Evolutionary conservation across 306 rosid genomes (phyloP).

Genomic region (Vachellia pachyceras): DNA sequence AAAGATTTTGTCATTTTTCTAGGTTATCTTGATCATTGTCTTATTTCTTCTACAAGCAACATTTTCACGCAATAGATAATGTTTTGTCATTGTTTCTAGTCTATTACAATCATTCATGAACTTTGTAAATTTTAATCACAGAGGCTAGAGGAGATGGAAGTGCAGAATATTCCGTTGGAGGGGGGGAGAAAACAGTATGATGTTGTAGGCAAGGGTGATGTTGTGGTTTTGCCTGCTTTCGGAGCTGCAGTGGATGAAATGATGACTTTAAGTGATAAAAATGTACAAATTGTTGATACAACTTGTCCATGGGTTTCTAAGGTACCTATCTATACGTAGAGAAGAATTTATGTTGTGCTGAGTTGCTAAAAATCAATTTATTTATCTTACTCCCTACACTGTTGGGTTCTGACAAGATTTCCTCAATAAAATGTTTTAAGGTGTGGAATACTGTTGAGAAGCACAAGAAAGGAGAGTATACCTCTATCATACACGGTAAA

Average conservation of each 20-base stretch:
- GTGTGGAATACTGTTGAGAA: conserved; percentile 94
- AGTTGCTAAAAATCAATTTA: conserved; percentile 21
- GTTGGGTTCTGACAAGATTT: conserved; percentile 34
- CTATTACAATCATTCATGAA: not conserved
- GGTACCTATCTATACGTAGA: conserved; percentile 50
- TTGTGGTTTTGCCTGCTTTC: conserved; percentile 96
- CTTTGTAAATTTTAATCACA: conserved; percentile 42
- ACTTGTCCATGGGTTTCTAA: conserved; percentile 99
- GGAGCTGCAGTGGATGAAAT: conserved; percentile 98
- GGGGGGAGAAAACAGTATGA: conserved; percentile 81
- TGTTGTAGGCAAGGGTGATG: conserved; percentile 78
- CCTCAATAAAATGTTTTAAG: conserved; percentile 46
- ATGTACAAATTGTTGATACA: conserved; percentile 93
- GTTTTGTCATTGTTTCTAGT: conserved; percentile 6
- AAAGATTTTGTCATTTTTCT: not conserved
- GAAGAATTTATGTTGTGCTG: conserved; percentile 14
- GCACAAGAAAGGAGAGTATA: conserved; percentile 92
- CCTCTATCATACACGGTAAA: conserved; percentile 93
- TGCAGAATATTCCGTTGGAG: conserved; percentile 68
- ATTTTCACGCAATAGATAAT: not conserved
- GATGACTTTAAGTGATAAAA: conserved; percentile 77
- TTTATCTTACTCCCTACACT: conserved; percentile 19
- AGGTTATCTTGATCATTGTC: conserved; percentile 10
- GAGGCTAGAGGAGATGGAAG: conserved; percentile 90
- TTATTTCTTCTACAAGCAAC: not conserved